Percentiles rank a stretch among this genome's conserved stretches.
phyloP scores from a whole-genome alignment of 2,329 filamentous ascomycete genomes.

The Fusarium sp. region DNA sequence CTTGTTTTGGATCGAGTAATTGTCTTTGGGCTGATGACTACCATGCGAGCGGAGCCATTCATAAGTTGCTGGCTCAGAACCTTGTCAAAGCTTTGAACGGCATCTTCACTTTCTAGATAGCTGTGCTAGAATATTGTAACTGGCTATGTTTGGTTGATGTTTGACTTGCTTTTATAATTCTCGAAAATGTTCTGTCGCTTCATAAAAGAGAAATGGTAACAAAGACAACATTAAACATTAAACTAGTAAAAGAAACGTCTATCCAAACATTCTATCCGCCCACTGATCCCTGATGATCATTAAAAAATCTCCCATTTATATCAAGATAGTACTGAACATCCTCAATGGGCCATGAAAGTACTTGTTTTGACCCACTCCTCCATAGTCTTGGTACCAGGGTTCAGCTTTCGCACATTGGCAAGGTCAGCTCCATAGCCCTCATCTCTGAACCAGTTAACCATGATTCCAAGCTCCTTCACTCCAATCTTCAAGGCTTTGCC shows the following conservation, averaged over 20 bases:
- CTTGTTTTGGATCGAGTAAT: slow-evolving; percentile 25
- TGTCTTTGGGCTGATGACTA: slow-evolving; percentile 39
- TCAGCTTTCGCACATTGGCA: slow-evolving; percentile 17
- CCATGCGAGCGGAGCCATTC: slow-evolving; percentile 36
- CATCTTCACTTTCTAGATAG: slow-evolving; percentile 2
- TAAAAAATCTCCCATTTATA: background rate
- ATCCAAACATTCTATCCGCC: background rate
- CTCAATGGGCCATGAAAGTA: slow-evolving; percentile 9
- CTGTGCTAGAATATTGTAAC: background rate
- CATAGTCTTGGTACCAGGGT: slow-evolving; percentile 21
- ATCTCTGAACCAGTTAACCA: slow-evolving; percentile 34
- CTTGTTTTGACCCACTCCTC: slow-evolving; percentile 31
- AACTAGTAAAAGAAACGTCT: background rate
- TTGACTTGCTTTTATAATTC: background rate
- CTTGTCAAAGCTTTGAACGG: slow-evolving; percentile 9
- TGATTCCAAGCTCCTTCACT: slow-evolving; percentile 25
- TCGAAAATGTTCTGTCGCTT: background rate
- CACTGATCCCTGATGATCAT: background rate
- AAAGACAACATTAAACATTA: background rate
- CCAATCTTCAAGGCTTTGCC: slow-evolving; percentile 25
- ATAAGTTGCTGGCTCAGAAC: slow-evolving; percentile 31
- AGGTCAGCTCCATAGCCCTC: slow-evolving; percentile 30
- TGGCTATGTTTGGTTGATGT: background rate
- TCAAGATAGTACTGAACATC: background rate
- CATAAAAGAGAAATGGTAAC: background rate